phyloP scores from a whole-genome alignment of 2,329 filamentous ascomycete species.

The Colletotrichum sansevieriae region DNA sequence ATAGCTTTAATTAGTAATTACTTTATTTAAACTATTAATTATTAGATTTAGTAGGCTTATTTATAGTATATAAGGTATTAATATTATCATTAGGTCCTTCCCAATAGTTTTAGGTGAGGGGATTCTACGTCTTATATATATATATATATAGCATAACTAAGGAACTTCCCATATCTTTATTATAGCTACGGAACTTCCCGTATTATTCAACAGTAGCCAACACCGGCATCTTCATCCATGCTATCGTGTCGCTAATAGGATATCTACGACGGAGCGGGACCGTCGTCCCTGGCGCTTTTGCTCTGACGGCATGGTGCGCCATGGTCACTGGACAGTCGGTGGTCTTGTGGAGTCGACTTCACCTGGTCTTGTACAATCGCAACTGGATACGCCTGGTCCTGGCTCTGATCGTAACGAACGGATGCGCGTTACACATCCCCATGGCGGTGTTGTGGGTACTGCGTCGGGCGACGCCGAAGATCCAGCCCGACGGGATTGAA shows the following conservation, averaged over 20 bases:
- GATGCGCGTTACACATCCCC: slow-evolving; percentile 60
- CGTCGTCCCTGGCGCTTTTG: slow-evolving; percentile 49
- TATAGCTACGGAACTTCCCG: too few relatives aligned
- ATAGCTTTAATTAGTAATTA: too few relatives aligned
- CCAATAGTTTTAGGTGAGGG: too few relatives aligned
- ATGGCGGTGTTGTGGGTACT: slow-evolving; percentile 65
- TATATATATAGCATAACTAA: too few relatives aligned
- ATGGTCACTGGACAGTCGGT: slow-evolving; percentile 66
- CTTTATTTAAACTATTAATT: too few relatives aligned
- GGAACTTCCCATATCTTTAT: too few relatives aligned
- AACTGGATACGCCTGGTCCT: slow-evolving; percentile 49
- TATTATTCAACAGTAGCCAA: too few relatives aligned
- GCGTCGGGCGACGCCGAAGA: slow-evolving; percentile 46
- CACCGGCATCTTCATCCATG: slow-evolving; percentile 63
- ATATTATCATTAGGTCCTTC: too few relatives aligned
- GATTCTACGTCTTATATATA: too few relatives aligned
- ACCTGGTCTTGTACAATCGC: slow-evolving; percentile 61
- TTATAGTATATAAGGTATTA: too few relatives aligned
- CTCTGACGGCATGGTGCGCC: slow-evolving; percentile 57
- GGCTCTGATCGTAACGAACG: slow-evolving; percentile 65
- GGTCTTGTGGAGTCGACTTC: slow-evolving; percentile 60
- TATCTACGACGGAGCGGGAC: slow-evolving; percentile 55
- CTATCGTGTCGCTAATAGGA: slow-evolving; percentile 65
- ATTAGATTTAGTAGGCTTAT: too few relatives aligned
- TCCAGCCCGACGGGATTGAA: slow-evolving; percentile 33